These are phyloP conservation scores for Aspergillus sojae DNA, from an alignment of 2,329 filamentous ascomycete species.

Conservation along the genomic window DNA sequence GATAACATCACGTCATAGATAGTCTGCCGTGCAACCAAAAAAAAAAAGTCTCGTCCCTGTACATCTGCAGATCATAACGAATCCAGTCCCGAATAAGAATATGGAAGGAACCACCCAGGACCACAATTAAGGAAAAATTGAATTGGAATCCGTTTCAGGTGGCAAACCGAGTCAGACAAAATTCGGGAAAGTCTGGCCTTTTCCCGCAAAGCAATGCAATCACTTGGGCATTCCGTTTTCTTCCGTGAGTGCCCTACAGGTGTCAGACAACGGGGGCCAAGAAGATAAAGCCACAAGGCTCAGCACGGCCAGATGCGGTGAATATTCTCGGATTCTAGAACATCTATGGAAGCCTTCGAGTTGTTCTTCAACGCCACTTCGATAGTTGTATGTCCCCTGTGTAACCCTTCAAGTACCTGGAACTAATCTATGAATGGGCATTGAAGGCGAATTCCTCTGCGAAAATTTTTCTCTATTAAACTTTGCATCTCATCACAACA, in stretches of 20 bases:
- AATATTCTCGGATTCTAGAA: constrained; percentile 4
- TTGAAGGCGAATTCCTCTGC: not conserved
- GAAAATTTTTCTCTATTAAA: not conserved
- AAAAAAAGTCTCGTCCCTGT: not conserved
- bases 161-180: not conserved
- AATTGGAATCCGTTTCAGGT: not conserved
- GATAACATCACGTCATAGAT: not conserved
- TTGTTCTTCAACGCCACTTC: not conserved
- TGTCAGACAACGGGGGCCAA: not conserved
- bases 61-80: constrained; percentile 1
- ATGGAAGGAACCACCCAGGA: not conserved
- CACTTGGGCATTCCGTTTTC: not conserved
- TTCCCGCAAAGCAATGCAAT: not conserved
- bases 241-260: not conserved
- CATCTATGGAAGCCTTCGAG: constrained; percentile 1
- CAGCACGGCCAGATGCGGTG: not conserved
- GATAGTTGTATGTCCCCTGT: not conserved
- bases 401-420: not conserved
- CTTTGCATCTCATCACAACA: not conserved
- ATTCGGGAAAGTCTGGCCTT: not conserved
- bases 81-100: not conserved
- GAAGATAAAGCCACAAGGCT: not conserved
- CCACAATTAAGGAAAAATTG: not conserved
- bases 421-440: not conserved
- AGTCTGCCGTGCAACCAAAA: not conserved